These are phyloP conservation scores for Dothideomycetidae sp. DNA, from an alignment of 2,329 filamentous ascomycete genomes.

Conservation along the genomic window DNA sequence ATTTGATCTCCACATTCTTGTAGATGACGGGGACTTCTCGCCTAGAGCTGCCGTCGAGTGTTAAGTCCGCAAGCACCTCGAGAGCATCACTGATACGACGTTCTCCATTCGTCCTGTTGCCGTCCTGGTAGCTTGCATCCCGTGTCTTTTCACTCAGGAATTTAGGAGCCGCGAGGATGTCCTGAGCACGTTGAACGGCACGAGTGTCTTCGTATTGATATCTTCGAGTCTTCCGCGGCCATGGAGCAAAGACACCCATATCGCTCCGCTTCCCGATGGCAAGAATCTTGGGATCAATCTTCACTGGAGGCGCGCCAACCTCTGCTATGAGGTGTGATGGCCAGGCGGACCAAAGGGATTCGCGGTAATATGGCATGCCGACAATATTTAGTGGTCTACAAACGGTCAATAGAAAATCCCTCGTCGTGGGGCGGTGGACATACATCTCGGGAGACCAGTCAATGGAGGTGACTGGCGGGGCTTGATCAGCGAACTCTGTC, in stretches of 20 bases:
- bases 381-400: constrained; percentile 63
- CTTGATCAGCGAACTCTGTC: constrained; percentile 59
- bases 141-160: constrained; percentile 83
- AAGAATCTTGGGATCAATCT: constrained; percentile 57
- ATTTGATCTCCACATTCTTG: constrained; percentile 91
- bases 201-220: constrained; percentile 53
- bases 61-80: constrained; percentile 51
- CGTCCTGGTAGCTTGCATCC: constrained; percentile 46
- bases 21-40: constrained; percentile 81
- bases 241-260: constrained; percentile 51
- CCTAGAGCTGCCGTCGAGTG: constrained; percentile 57
- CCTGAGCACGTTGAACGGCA: constrained; percentile 42
- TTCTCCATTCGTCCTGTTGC: constrained; percentile 29
- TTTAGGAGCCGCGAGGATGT: constrained; percentile 62
- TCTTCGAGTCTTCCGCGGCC: constrained; percentile 55
- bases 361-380: constrained; percentile 88
- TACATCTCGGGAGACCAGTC: constrained; percentile 45
- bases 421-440: constrained; percentile 19
- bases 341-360: constrained; percentile 77
- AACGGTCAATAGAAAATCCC: neutral
- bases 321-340: constrained; percentile 72
- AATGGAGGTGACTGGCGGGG: constrained; percentile 37
- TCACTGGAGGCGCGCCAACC: constrained; percentile 65
- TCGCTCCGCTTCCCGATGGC: constrained; percentile 36
- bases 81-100: constrained; percentile 41